A percentile compares a stretch with the other conserved stretches of the same genome.
Evolutionary conservation across 139 green algal species (phyloP).

Genomic region (Astrephomene gubernaculifera): DNA sequence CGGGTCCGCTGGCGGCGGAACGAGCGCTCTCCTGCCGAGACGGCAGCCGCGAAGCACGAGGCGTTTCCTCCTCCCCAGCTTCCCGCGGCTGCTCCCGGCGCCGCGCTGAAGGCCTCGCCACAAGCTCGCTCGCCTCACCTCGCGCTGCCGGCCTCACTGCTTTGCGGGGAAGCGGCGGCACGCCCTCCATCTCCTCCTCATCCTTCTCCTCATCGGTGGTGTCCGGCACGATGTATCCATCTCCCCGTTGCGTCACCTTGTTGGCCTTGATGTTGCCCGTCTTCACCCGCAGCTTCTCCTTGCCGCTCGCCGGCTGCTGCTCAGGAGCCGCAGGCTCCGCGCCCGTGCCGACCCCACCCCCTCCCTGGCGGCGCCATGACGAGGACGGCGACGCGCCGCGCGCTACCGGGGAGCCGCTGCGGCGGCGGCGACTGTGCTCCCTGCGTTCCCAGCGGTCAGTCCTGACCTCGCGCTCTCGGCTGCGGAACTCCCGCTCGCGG

Average conservation of each 20-base stretch:
- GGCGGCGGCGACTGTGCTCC: too few relatives aligned
- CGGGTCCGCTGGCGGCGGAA: background rate
- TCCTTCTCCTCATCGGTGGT: slow-evolving; percentile 18
- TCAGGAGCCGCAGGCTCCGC: background rate
- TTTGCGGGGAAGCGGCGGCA: background rate
- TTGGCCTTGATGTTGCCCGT: slow-evolving; percentile 40
- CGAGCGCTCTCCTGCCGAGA: background rate
- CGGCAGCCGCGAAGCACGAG: background rate
- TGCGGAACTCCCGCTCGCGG: slow-evolving; percentile 32
- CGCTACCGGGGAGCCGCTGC: too few relatives aligned
- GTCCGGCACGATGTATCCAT: slow-evolving; percentile 4
- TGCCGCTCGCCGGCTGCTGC: background rate
- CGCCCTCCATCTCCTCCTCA: background rate
- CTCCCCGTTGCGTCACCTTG: slow-evolving; percentile 19
- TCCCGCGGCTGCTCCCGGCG: background rate
- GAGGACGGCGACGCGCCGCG: too few relatives aligned
- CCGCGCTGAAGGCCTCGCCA: background rate
- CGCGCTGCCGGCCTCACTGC: background rate
- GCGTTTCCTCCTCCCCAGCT: background rate
- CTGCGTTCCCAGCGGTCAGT: background rate
- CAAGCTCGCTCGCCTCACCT: background rate
- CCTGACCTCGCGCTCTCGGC: slow-evolving; percentile 31
- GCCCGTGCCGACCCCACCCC: background rate
- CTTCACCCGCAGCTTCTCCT: slow-evolving; percentile 33
- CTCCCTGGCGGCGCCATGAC: too few relatives aligned